These are phyloP conservation scores for Coprinellus micaceus DNA, from an alignment of 768 basidiomycete genomes.

Conservation along the genomic window DNA sequence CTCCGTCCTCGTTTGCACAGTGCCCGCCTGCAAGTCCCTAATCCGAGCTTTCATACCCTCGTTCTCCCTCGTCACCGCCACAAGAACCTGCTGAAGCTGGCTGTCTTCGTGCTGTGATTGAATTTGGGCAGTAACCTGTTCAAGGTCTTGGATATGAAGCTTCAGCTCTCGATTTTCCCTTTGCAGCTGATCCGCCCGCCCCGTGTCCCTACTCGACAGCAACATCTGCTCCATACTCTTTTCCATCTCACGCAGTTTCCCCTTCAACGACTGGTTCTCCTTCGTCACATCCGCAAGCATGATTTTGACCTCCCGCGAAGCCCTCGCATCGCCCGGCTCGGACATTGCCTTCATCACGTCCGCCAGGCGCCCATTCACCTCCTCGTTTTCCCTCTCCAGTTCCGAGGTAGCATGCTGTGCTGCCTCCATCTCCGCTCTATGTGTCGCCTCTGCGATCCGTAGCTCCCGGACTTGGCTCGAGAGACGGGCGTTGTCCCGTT, in stretches of 20 bases:
- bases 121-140: slow-evolving; percentile 27
- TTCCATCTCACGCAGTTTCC: slow-evolving; percentile 32
- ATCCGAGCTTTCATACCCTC: slow-evolving; percentile 31
- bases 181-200: slow-evolving; percentile 27
- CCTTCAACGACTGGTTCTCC: slow-evolving; percentile 38
- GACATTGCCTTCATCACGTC: slow-evolving; percentile 26
- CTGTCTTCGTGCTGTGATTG: slow-evolving; percentile 27
- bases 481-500: slow-evolving; percentile 21
- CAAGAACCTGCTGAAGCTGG: slow-evolving; percentile 21
- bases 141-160: slow-evolving; percentile 29
- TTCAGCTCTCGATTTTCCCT: slow-evolving; percentile 31
- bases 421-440: slow-evolving; percentile 21
- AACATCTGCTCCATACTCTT: slow-evolving; percentile 33
- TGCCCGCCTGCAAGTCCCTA: slow-evolving; percentile 21
- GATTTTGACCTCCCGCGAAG: slow-evolving; percentile 32
- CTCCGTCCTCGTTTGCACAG: slow-evolving; percentile 17
- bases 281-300: slow-evolving; percentile 36
- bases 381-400: slow-evolving; percentile 27
- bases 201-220: slow-evolving; percentile 28
- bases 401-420: slow-evolving; percentile 19
- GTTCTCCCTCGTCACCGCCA: slow-evolving; percentile 32
- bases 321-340: slow-evolving; percentile 17
- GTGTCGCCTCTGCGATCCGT: slow-evolving; percentile 18
- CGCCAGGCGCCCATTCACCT: slow-evolving; percentile 24
- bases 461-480: slow-evolving; percentile 19